Conservation (phyloP, 2,329 filamentous ascomycete genomes). For the Paraconiothyrium sp. region DNA sequence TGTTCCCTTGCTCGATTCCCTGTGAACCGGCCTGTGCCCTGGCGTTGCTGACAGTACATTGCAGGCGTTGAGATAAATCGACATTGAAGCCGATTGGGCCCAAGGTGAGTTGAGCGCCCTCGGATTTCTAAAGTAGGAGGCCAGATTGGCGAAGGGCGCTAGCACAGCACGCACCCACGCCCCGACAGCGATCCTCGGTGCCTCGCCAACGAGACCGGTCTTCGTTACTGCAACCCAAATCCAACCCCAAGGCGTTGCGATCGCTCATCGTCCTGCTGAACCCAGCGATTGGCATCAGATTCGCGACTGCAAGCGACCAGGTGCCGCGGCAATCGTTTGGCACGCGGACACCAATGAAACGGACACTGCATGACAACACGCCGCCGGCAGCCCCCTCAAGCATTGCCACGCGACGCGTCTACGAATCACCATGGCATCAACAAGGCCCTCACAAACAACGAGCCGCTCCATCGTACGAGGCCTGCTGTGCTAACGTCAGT, state of each 20-base stretch:
- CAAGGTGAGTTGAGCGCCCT: neutral
- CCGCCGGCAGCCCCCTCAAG: neutral
- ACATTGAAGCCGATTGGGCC: neutral
- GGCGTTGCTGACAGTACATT: neutral
- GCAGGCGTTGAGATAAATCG: neutral
- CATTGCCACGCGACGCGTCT: neutral
- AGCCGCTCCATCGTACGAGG: neutral
- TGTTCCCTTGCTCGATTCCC: neutral
- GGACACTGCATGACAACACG: slow-evolving; percentile 17
- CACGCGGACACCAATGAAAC: slow-evolving; percentile 21
- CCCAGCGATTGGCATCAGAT: neutral
- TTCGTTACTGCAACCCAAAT: neutral
- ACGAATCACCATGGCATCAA: slow-evolving; percentile 10
- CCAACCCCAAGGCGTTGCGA: neutral
- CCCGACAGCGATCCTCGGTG: neutral
- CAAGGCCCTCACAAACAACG: neutral
- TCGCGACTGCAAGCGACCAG: neutral
- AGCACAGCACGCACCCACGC: slow-evolving; percentile 1
- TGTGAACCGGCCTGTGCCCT: neutral
- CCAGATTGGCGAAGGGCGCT: neutral
- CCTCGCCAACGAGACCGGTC: neutral
- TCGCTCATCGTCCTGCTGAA: neutral
- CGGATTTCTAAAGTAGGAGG: neutral
- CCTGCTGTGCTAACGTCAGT: neutral
- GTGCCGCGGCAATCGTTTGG: neutral